Percentiles rank a stretch among this genome's conserved stretches.
These are phyloP conservation scores for Imleria badia DNA, from an alignment of 768 basidiomycete species.

Conservation along the genomic window DNA sequence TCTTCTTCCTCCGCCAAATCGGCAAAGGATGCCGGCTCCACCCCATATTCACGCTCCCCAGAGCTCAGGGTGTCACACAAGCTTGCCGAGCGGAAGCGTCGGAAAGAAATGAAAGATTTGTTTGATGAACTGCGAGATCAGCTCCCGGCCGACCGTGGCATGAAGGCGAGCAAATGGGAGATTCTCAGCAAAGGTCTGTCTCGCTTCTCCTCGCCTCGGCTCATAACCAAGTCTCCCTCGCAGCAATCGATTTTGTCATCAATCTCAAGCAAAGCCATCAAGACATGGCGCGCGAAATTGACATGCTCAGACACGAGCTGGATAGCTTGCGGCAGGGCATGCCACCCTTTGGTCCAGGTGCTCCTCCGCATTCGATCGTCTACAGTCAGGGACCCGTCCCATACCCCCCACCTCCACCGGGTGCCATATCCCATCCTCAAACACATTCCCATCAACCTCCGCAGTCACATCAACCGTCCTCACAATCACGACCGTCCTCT, in stretches of 20 bases:
- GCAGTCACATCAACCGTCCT: conserved; percentile 32
- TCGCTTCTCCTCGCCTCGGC: neutral
- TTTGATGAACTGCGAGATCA: conserved; percentile 96
- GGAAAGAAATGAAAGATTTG: conserved; percentile 99
- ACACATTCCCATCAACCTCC: conserved; percentile 33
- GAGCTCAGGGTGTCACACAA: conserved; percentile 96
- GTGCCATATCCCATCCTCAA: conserved; percentile 44
- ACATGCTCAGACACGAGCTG: conserved; percentile 74
- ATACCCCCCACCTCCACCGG: conserved; percentile 46
- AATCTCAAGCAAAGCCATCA: conserved; percentile 75
- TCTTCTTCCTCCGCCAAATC: conserved; percentile 35
- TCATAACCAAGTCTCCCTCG: conserved; percentile 4
- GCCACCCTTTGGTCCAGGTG: conserved; percentile 49
- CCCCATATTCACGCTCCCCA: conserved; percentile 93
- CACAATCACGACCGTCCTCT: conserved; percentile 57
- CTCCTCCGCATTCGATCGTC: conserved; percentile 47
- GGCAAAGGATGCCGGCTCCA: conserved; percentile 51
- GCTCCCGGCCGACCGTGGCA: conserved; percentile 86
- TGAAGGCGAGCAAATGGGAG: conserved; percentile 99
- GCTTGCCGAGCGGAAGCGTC: conserved; percentile 91
- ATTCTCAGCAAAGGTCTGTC: conserved; percentile 88
- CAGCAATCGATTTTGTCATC: conserved; percentile 87
- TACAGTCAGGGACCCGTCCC: conserved; percentile 52
- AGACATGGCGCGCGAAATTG: conserved; percentile 77
- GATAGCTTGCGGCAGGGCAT: conserved; percentile 61